Conservation (phyloP, 192 early-diverging fungal species). For the Podila verticillata region DNA sequence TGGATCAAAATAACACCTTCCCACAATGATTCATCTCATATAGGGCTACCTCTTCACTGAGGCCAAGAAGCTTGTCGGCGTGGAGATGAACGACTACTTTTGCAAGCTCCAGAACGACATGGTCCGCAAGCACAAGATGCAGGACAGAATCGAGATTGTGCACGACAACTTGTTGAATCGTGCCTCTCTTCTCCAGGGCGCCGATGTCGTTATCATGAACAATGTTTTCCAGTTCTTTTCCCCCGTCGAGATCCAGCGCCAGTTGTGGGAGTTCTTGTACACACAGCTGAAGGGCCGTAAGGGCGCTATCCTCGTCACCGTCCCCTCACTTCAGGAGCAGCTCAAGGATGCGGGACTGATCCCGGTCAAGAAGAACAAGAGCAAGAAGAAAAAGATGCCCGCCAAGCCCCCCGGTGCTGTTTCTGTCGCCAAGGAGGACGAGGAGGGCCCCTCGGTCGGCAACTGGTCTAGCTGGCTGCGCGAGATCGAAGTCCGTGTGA, state of each 20-base stretch:
- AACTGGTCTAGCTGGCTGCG: slow-evolving; percentile 56
- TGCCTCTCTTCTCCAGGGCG: slow-evolving; percentile 48
- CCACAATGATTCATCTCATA: neutral
- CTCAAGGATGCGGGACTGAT: slow-evolving; percentile 58
- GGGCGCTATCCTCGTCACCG: slow-evolving; percentile 57
- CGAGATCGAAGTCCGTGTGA: slow-evolving; percentile 59
- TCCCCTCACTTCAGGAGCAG: slow-evolving; percentile 67
- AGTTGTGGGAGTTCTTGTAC: slow-evolving; percentile 63
- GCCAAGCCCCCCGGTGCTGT: slow-evolving; percentile 46
- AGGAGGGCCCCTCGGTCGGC: slow-evolving; percentile 1
- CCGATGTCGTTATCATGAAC: slow-evolving; percentile 69
- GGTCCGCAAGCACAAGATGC: slow-evolving; percentile 60
- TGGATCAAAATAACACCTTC: neutral
- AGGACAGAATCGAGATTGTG: slow-evolving; percentile 63
- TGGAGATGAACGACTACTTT: slow-evolving; percentile 70
- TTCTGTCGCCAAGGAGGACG: neutral
- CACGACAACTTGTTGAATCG: slow-evolving; percentile 57
- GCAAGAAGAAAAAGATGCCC: slow-evolving; percentile 53
- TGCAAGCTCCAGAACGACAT: slow-evolving; percentile 61
- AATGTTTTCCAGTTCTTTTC: slow-evolving; percentile 72
- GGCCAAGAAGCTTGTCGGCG: slow-evolving; percentile 63
- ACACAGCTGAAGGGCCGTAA: slow-evolving; percentile 49
- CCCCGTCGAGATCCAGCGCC: slow-evolving; percentile 51
- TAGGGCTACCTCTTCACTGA: slow-evolving; percentile 64
- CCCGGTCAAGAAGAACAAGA: slow-evolving; percentile 27